Percentiles rank a stretch among this genome's conserved stretches.
Conservation (phyloP, 768 basidiomycete genomes). For the Auricularia sp. region DNA sequence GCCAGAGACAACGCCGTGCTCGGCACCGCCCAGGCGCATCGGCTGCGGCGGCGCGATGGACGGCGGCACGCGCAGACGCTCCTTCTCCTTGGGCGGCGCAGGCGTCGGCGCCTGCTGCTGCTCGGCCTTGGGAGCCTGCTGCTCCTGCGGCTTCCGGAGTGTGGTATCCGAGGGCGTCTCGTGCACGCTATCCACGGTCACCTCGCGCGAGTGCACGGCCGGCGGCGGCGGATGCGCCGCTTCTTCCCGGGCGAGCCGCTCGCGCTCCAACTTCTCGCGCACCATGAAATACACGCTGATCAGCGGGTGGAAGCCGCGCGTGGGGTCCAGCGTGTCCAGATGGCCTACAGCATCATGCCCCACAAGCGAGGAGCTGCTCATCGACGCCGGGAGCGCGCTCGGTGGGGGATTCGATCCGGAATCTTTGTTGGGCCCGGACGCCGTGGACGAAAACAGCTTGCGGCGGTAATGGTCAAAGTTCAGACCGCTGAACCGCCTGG, state of each 20-base stretch:
- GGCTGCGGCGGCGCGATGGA: not conserved
- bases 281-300: conserved; percentile 95
- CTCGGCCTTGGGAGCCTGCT: too few relatives aligned
- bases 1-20: not conserved
- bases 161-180: not conserved
- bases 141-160: too few relatives aligned
- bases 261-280: conserved; percentile 90
- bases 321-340: conserved; percentile 50
- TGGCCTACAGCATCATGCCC: too few relatives aligned
- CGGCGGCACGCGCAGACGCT: not conserved
- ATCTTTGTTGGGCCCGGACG: conserved; percentile 18
- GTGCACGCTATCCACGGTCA: not conserved
- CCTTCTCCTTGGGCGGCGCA: not conserved
- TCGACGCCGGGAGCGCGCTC: conserved; percentile 9
- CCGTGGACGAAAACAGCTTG: conserved; percentile 61
- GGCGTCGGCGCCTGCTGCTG: not conserved
- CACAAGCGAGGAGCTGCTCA: not conserved
- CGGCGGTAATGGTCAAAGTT: conserved; percentile 82
- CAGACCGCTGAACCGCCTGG: conserved; percentile 76
- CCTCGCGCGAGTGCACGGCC: not conserved
- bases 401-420: not conserved
- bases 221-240: not conserved
- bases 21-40: not conserved
- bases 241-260: conserved; percentile 33
- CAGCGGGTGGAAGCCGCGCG: conserved; percentile 86